These are phyloP conservation scores for Aspergillus sp. DNA, from an alignment of 2,329 filamentous ascomycete species.

Conservation along the genomic window DNA sequence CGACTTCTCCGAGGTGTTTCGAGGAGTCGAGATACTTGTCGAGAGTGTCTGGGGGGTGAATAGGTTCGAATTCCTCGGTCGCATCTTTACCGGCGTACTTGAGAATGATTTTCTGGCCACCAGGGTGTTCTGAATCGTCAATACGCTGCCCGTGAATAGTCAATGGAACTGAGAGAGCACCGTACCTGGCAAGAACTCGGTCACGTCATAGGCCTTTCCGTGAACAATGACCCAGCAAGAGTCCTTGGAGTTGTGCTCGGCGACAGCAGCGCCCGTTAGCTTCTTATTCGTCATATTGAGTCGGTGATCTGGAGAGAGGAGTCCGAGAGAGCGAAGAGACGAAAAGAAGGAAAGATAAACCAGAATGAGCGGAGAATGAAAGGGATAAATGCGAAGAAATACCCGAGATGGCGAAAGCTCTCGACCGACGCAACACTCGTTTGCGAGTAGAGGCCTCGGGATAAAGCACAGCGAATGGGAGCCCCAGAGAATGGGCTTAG, in stretches of 20 bases:
- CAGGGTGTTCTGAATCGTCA: conserved; percentile 70
- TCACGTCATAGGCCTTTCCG: conserved; percentile 86
- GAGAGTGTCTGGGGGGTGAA: conserved; percentile 84
- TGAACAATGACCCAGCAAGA: conserved; percentile 93
- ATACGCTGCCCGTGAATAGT: not conserved
- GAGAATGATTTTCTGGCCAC: conserved; percentile 87
- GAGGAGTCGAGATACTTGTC: conserved; percentile 76
- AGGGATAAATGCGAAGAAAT: conserved; percentile 2
- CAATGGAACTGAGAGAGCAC: not conserved
- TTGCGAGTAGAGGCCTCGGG: not conserved
- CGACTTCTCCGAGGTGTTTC: conserved; percentile 86
- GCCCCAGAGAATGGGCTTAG: not conserved
- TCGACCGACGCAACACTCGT: too few relatives aligned
- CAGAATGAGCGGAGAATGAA: not conserved
- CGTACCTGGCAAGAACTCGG: conserved; percentile 75
- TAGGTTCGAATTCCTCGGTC: conserved; percentile 86
- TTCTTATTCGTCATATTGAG: conserved; percentile 30
- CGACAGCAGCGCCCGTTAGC: conserved; percentile 58
- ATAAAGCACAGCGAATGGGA: conserved; percentile 9
- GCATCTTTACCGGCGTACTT: conserved; percentile 97
- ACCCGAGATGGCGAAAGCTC: not conserved
- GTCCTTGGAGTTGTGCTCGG: conserved; percentile 75
- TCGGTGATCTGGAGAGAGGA: not conserved
- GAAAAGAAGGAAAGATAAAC: not conserved
- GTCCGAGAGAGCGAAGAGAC: conserved; percentile 1